Percentiles rank a stretch among this genome's conserved stretches.
Conservation (phyloP, 2,329 filamentous ascomycete genomes). For the Fusarium dlaminii region DNA sequence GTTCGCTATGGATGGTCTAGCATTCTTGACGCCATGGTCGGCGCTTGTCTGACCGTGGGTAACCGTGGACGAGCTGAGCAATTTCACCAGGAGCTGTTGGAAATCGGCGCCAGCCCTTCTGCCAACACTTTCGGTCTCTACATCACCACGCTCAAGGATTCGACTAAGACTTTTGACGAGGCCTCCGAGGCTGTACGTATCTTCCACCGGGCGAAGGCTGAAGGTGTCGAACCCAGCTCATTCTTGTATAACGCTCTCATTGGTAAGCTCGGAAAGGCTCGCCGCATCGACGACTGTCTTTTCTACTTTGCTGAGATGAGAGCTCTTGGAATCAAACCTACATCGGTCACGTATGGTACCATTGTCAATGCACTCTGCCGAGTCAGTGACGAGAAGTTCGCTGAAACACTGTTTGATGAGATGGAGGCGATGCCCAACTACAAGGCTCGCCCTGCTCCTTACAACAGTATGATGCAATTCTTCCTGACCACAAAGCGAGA, state of each 20-base stretch:
- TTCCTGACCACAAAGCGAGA: slow-evolving; percentile 98
- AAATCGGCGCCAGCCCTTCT: slow-evolving; percentile 90
- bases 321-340: slow-evolving; percentile 88
- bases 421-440: slow-evolving; percentile 99
- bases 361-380: slow-evolving; percentile 98
- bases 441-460: slow-evolving; percentile 95
- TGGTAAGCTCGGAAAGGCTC: slow-evolving; percentile 96
- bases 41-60: slow-evolving; percentile 85
- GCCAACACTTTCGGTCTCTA: slow-evolving; percentile 98
- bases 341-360: slow-evolving; percentile 96
- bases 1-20: slow-evolving; percentile 97
- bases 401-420: slow-evolving; percentile 97
- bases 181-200: slow-evolving; percentile 97
- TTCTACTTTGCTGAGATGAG: slow-evolving; percentile 99
- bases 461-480: slow-evolving; percentile 99
- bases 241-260: slow-evolving; percentile 99
- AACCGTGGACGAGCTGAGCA: slow-evolving; percentile 83
- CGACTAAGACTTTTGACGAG: slow-evolving; percentile 96
- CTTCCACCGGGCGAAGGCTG: slow-evolving; percentile 90
- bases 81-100: slow-evolving; percentile 90
- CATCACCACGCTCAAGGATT: slow-evolving; percentile 99
- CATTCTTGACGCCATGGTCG: slow-evolving; percentile 96
- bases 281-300: slow-evolving; percentile 96
- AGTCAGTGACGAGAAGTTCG: slow-evolving; percentile 97
- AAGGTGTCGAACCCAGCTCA: slow-evolving; percentile 94